Base-by-base conservation (phyloP, 2,329 filamentous ascomycete species). In the Aspergillus quadricinctus region DNA sequence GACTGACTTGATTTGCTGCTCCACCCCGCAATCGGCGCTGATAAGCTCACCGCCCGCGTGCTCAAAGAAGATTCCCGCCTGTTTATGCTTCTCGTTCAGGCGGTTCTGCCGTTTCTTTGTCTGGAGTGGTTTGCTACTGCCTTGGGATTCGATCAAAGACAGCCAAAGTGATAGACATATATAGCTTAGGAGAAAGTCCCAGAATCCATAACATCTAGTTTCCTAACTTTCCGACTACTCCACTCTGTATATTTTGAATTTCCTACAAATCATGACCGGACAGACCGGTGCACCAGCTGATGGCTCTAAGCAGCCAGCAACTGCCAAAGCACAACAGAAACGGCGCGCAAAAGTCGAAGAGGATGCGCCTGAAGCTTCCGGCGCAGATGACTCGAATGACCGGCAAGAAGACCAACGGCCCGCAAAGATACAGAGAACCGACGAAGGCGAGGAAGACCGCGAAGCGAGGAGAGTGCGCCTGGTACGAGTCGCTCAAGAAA, bases 401-500 rank as follows among this genome's bases (percentile, higher is more conserved):
- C 40, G 10, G 10, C 40, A 43, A 19, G 19, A 21, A 23, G 21
- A 21, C 4, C n/a, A 43, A 43, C 40, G 40, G 40, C 14, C n/a
- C 10, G 40, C 40, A 9, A 23, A 43, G 19, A 11, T 43, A 21
- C n/a, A 9, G n/a, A 43, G 4, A 43, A 28, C 41, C 23, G 52
- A 49, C 10, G 10, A 37, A 31, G 49, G 19, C 27, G 54, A 21
- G 23, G 49, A 50, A 54, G 45, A 21, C 50, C 41, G 5, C 6
- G 23, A 6, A 7, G 46, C 37, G 6, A 48, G 54, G 37, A 62
- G 62, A 50, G 61, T 55, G 51, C 57, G 56, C 9, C 74, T 83
- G n/a, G 69, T 72, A 9, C 70, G 67, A 7, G 68, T 76, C 19
- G 80, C 81, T 5, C 66, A 69, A 50, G 80, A 84, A 61, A 84